phyloP scores from a whole-genome alignment of 345 rosid genomes.

The Eutrema heterophyllum region DNA sequence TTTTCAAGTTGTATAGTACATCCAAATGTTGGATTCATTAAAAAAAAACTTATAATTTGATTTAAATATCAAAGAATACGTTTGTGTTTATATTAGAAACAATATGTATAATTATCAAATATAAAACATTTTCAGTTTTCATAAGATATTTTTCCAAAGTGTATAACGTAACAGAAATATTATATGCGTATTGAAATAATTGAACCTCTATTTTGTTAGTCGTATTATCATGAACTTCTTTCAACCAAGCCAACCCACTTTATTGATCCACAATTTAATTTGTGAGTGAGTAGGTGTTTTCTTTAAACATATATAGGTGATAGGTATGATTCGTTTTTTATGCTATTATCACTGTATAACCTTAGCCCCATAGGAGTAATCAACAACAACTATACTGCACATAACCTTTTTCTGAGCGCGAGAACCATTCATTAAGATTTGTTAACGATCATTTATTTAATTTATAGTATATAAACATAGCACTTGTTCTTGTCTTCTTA shows the following conservation, averaged over 20 bases:
- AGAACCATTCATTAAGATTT: conserved; percentile 26
- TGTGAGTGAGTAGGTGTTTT: not conserved
- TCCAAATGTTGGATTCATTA: not conserved
- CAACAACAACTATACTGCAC: conserved; percentile 10
- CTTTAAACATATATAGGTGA: not conserved
- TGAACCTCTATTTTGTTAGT: not conserved
- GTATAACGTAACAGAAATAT: not conserved
- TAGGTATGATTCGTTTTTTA: not conserved
- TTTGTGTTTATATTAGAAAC: too few species aligned
- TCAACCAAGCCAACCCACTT: not conserved
- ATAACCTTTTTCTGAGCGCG: conserved; percentile 10
- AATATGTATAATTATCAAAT: too few species aligned
- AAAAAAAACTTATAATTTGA: not conserved
- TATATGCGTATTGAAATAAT: not conserved
- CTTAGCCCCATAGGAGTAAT: conserved; percentile 19
- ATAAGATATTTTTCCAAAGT: too few species aligned
- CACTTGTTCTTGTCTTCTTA: conserved; percentile 29
- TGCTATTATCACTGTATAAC: conserved; percentile 6
- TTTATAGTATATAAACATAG: not conserved
- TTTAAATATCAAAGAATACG: not conserved
- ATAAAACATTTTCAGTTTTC: too few species aligned
- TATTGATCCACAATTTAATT: not conserved
- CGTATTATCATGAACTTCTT: not conserved
- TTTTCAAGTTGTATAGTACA: not conserved
- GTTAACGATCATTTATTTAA: conserved; percentile 1